phyloP scores from a whole-genome alignment of 2,329 filamentous ascomycete species.

The Cladosporium sphaerospermum region DNA sequence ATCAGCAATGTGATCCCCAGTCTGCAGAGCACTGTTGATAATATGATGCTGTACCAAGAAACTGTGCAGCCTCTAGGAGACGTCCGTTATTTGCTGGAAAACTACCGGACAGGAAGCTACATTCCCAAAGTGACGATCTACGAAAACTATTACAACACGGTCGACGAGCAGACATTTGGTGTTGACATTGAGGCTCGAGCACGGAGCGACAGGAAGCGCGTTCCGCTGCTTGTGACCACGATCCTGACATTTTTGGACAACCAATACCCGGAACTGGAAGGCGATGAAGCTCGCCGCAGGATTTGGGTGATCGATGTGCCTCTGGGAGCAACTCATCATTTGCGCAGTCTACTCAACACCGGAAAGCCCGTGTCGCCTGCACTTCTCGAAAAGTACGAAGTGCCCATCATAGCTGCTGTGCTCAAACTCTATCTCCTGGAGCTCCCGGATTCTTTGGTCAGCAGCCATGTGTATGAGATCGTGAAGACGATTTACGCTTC shows the following conservation, averaged over 20 bases:
- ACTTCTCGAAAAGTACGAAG: conserved; percentile 78
- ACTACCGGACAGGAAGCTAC: conserved; percentile 91
- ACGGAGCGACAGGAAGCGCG: conserved; percentile 87
- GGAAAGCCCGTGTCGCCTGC: conserved; percentile 73
- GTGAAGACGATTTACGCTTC: conserved; percentile 94
- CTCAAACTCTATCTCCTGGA: conserved; percentile 93
- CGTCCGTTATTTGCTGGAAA: conserved; percentile 88
- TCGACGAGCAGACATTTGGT: conserved; percentile 95
- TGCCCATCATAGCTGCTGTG: conserved; percentile 86
- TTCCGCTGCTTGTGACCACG: conserved; percentile 85
- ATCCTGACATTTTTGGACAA: conserved; percentile 93
- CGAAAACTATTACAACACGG: conserved; percentile 98
- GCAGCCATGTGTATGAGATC: conserved; percentile 97
- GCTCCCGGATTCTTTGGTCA: conserved; percentile 95
- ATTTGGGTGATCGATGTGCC: conserved; percentile 96
- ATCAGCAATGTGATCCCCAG: conserved; percentile 97
- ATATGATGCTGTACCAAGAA: conserved; percentile 99
- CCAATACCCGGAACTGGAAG: conserved; percentile 94
- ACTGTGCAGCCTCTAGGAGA: conserved; percentile 92
- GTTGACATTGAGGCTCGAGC: conserved; percentile 95
- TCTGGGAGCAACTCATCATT: conserved; percentile 72
- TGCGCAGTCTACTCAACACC: conserved; percentile 78
- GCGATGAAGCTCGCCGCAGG: conserved; percentile 82
- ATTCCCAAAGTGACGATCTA: conserved; percentile 86
- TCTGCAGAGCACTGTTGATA: conserved; percentile 89